phyloP scores from a whole-genome alignment of 2,329 filamentous ascomycete genomes.

The Furcasterigmium furcatum region DNA sequence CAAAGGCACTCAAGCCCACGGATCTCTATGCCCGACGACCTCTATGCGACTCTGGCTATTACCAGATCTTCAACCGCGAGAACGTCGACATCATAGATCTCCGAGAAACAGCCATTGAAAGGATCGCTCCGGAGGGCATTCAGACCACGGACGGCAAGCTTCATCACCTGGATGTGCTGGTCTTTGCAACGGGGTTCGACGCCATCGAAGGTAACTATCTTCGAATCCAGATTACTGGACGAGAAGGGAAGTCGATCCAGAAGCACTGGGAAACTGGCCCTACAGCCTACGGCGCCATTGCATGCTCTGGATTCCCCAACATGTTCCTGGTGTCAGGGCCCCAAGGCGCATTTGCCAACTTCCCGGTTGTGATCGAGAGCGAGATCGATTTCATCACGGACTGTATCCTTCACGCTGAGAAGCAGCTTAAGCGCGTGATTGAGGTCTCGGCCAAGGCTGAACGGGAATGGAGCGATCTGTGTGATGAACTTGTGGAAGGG shows the following conservation, averaged over 20 bases:
- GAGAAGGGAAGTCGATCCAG: background rate
- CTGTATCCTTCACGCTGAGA: background rate
- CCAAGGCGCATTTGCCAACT: background rate
- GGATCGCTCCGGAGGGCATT: conserved; percentile 27
- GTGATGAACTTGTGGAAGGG: background rate
- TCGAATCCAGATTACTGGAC: background rate
- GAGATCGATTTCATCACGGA: background rate
- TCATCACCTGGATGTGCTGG: conserved; percentile 17
- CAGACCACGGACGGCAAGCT: conserved; percentile 4
- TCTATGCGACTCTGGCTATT: conserved; percentile 28
- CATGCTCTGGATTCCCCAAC: conserved; percentile 25
- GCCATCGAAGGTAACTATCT: background rate
- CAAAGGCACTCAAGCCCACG: conserved; percentile 11
- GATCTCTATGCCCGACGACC: conserved; percentile 9
- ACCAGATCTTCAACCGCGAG: conserved; percentile 33
- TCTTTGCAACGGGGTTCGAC: conserved; percentile 5
- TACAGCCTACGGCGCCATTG: background rate
- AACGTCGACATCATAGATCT: conserved; percentile 44
- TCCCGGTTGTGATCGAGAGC: background rate
- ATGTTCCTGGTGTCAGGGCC: conserved; percentile 8
- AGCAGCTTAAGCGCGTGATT: background rate
- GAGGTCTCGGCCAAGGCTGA: background rate
- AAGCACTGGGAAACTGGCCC: conserved; percentile 12
- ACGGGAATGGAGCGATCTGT: background rate
- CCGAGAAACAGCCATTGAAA: conserved; percentile 32